phyloP scores from a whole-genome alignment of 495 filamentous ascomycete genomes.

The Aspergillus bertholletiae region DNA sequence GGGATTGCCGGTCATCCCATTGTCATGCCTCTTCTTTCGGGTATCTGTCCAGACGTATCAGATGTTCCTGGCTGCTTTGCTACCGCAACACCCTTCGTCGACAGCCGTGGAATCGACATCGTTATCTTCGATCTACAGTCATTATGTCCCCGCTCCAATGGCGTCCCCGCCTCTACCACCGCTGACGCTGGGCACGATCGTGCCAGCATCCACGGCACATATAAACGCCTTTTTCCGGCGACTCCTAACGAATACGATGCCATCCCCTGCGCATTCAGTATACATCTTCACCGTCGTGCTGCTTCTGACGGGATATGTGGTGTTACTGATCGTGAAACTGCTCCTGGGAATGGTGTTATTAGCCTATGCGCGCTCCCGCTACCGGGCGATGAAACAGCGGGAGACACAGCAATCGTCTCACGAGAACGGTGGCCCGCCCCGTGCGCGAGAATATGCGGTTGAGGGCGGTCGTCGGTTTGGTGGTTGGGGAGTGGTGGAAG shows the following conservation, averaged over 20 bases:
- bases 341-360: constrained; percentile 81
- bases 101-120: constrained; percentile 62
- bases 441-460: constrained; percentile 50
- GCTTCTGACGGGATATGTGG: constrained; percentile 73
- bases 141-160: constrained; percentile 30
- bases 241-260: constrained; percentile 41
- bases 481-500: constrained; percentile 78
- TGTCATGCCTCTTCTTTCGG: constrained; percentile 93
- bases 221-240: constrained; percentile 34
- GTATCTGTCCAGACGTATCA: constrained; percentile 95
- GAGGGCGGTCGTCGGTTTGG: constrained; percentile 72
- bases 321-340: constrained; percentile 75
- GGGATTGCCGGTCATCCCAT: constrained; percentile 85
- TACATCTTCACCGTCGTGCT: constrained; percentile 64
- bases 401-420: constrained; percentile 47
- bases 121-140: constrained; percentile 59
- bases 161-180: constrained; percentile 29
- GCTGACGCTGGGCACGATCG: constrained; percentile 33
- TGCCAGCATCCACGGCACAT: constrained; percentile 34
- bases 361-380: constrained; percentile 68
- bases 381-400: constrained; percentile 71
- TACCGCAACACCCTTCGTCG: constrained; percentile 71
- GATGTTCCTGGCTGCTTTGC: constrained; percentile 88
- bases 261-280: constrained; percentile 40
- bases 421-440: constrained; percentile 2